These are phyloP conservation scores for Clavispora fructus DNA, from an alignment of 805 yeast genomes.

Conservation along the genomic window DNA sequence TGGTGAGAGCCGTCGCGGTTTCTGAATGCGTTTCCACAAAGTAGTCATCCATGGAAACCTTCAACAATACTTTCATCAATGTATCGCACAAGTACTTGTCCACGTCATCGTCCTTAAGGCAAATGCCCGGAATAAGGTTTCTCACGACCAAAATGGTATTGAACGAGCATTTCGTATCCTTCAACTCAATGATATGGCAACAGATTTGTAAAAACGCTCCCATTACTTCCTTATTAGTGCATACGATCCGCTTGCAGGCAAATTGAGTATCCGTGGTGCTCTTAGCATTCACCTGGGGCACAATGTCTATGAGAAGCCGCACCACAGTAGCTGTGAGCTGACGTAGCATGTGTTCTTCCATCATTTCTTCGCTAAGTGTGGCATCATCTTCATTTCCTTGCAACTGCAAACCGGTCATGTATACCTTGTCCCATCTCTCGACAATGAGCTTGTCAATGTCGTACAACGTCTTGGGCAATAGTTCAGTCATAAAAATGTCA, in stretches of 20 bases:
- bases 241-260: conserved; percentile 61
- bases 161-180: conserved; percentile 89
- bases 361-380: conserved; percentile 92
- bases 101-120: conserved; percentile 67
- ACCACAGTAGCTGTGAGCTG: conserved; percentile 92
- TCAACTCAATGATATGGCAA: conserved; percentile 71
- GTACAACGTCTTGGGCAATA: conserved; percentile 69
- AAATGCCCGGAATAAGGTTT: conserved; percentile 62
- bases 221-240: conserved; percentile 58
- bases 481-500: conserved; percentile 63
- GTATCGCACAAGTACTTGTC: conserved; percentile 63
- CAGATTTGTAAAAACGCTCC: conserved; percentile 75
- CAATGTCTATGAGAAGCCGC: conserved; percentile 77
- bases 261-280: conserved; percentile 54
- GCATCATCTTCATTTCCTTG: conserved; percentile 67
- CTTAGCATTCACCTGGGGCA: conserved; percentile 66
- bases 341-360: conserved; percentile 91
- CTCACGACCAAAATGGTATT: conserved; percentile 80
- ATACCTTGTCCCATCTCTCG: conserved; percentile 70
- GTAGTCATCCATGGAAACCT: conserved; percentile 65
- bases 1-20: conserved; percentile 83
- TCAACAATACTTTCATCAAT: conserved; percentile 63
- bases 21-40: conserved; percentile 86
- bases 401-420: conserved; percentile 49
- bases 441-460: conserved; percentile 72